Percentiles rank a stretch among this genome's conserved stretches.
Conservation (phyloP, 139 green algal species). For the Edaphochlamys debaryana region DNA sequence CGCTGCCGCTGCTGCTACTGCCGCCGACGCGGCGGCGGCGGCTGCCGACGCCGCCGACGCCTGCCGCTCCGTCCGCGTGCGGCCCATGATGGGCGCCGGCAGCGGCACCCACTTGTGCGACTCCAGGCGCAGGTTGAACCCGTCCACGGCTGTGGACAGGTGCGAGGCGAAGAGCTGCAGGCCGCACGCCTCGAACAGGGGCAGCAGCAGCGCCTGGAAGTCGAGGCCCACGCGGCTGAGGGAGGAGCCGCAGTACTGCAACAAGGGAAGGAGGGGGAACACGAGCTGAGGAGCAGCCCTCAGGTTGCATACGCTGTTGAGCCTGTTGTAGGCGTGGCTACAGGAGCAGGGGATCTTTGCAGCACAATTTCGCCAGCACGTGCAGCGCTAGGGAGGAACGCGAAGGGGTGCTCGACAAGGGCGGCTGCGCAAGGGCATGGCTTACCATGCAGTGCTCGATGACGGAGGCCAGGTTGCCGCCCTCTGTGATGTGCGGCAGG, state of each 20-base stretch:
- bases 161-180: slow-evolving; percentile 71
- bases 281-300: no score
- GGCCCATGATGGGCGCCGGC: slow-evolving; percentile 51
- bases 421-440: no score
- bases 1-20: no score
- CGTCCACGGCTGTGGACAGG: slow-evolving; percentile 69
- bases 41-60: neutral
- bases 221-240: slow-evolving; percentile 95
- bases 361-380: no score
- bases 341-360: no score
- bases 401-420: no score
- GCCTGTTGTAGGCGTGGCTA: no score
- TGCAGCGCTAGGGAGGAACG: no score
- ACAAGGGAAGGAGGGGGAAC: no score
- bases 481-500: slow-evolving; percentile 77
- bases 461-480: slow-evolving; percentile 82
- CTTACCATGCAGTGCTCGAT: slow-evolving; percentile 93
- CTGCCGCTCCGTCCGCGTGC: neutral
- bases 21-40: no score
- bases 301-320: no score
- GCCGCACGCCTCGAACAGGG: slow-evolving; percentile 86
- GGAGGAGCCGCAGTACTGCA: slow-evolving; percentile 90
- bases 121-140: slow-evolving; percentile 82
- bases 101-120: slow-evolving; percentile 90
- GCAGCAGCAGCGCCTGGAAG: slow-evolving; percentile 87